Percentiles rank a stretch among this genome's conserved stretches.
Conservation (phyloP, 805 yeast genomes). For the Kodamaea restingae region DNA sequence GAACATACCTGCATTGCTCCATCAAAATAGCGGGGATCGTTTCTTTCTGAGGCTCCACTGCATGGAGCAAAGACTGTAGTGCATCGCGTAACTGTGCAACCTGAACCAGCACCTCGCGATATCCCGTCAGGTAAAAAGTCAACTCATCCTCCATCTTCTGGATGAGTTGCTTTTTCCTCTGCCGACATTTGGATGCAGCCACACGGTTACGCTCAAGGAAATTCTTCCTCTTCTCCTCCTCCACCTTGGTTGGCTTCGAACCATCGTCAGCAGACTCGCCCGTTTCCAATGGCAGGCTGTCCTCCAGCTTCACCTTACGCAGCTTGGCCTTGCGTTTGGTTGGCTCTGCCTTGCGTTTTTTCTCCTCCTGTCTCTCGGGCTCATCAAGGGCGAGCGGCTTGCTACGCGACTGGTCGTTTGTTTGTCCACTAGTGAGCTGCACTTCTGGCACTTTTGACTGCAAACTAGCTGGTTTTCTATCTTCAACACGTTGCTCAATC, state of each 20-base stretch:
- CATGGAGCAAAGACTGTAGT: slow-evolving; percentile 44
- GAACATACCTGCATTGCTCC: slow-evolving; percentile 28
- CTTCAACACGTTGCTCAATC: too few relatives aligned
- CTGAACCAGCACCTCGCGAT: slow-evolving; percentile 59
- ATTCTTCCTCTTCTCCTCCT: slow-evolving; percentile 55
- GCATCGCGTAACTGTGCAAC: slow-evolving; percentile 58
- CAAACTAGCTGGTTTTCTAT: too few relatives aligned
- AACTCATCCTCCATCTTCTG: slow-evolving; percentile 79
- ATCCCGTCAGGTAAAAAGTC: slow-evolving; percentile 64
- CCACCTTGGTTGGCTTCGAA: slow-evolving; percentile 12
- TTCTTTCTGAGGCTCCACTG: slow-evolving; percentile 49
- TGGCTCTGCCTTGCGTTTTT: slow-evolving; percentile 10
- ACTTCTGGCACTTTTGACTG: too few relatives aligned
- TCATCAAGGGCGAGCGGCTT: too few relatives aligned
- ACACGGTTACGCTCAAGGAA: slow-evolving; percentile 87
- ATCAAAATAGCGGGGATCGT: slow-evolving; percentile 20
- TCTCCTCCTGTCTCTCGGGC: slow-evolving; percentile 2
- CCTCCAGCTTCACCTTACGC: slow-evolving; percentile 10
- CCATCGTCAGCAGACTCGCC: slow-evolving; percentile 10
- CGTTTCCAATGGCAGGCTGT: not conserved
- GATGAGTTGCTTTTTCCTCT: slow-evolving; percentile 85
- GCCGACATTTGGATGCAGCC: slow-evolving; percentile 94
- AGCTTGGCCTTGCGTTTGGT: slow-evolving; percentile 9
- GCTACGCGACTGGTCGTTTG: not conserved
- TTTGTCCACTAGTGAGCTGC: too few relatives aligned